Percentiles rank a stretch among this genome's conserved stretches.
Evolutionary conservation across 1,284 basidiomycete genomes (phyloP).

Genomic region (Naganishia sp.): DNA sequence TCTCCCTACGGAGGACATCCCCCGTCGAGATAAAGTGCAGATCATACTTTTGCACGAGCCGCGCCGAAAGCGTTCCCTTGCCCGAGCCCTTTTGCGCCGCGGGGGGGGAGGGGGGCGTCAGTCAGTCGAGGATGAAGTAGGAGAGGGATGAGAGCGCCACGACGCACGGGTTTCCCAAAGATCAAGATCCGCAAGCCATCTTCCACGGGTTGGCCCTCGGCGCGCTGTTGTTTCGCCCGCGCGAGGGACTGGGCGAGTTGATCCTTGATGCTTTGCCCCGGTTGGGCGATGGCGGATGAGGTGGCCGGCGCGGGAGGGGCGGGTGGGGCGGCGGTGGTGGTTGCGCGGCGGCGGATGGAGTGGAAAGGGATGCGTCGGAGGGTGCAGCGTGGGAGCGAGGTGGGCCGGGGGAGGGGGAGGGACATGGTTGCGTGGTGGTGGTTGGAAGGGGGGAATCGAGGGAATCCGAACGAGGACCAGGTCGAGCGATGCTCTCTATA

Average conservation of each 20-base stretch:
- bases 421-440: background rate
- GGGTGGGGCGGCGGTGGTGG: background rate
- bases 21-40: constrained; percentile 53
- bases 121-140: too few species aligned
- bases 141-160: background rate
- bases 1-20: constrained; percentile 54
- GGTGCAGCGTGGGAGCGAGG: too few species aligned
- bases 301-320: background rate
- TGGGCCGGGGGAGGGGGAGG: background rate
- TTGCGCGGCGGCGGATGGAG: background rate
- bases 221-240: background rate
- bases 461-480: background rate
- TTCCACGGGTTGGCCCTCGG: background rate
- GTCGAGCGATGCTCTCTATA: too few species aligned
- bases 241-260: constrained; percentile 9
- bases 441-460: background rate
- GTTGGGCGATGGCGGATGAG: background rate
- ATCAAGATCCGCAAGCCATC: constrained; percentile 50
- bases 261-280: constrained; percentile 6
- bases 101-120: background rate
- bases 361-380: background rate
- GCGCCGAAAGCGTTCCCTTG: constrained; percentile 37
- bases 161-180: constrained; percentile 54
- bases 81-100: constrained; percentile 37
- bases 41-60: constrained; percentile 52